These are phyloP conservation scores for Dentipellis sp. DNA, from an alignment of 768 basidiomycete genomes.

Conservation along the genomic window DNA sequence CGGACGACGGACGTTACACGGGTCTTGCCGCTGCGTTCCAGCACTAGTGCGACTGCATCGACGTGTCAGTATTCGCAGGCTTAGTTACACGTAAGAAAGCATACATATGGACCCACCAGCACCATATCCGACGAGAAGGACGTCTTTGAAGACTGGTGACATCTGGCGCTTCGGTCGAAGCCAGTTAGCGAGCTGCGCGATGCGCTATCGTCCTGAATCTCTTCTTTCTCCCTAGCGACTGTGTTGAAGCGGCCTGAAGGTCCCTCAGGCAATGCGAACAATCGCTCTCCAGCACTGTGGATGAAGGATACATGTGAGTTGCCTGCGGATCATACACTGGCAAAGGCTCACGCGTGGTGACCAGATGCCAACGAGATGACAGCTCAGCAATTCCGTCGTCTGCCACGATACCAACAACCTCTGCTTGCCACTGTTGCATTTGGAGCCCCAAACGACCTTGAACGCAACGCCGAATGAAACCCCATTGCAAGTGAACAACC, in stretches of 20 bases:
- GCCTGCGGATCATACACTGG: background rate
- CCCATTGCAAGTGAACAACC: too few species aligned
- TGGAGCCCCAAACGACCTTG: too few species aligned
- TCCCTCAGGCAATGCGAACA: background rate
- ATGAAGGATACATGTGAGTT: background rate
- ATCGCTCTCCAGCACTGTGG: background rate
- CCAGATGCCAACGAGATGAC: background rate
- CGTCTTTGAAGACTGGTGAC: conserved; percentile 25
- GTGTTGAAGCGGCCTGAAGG: background rate
- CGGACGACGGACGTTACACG: conserved; percentile 67
- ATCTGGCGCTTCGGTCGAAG: background rate
- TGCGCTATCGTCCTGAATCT: background rate
- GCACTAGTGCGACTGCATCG: conserved; percentile 41
- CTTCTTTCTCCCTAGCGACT: background rate
- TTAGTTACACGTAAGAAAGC: background rate
- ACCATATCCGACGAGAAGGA: conserved; percentile 56
- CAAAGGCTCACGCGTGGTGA: background rate
- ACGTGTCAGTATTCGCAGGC: background rate
- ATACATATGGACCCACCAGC: conserved; percentile 58
- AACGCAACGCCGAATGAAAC: too few species aligned
- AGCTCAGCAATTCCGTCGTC: background rate
- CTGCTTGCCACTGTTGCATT: too few species aligned
- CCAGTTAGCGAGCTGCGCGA: background rate
- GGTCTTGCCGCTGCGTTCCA: conserved; percentile 41
- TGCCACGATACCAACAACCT: background rate